These are phyloP conservation scores for Pleurotus tuoliensis DNA, from an alignment of 768 basidiomycete genomes.

Conservation along the genomic window DNA sequence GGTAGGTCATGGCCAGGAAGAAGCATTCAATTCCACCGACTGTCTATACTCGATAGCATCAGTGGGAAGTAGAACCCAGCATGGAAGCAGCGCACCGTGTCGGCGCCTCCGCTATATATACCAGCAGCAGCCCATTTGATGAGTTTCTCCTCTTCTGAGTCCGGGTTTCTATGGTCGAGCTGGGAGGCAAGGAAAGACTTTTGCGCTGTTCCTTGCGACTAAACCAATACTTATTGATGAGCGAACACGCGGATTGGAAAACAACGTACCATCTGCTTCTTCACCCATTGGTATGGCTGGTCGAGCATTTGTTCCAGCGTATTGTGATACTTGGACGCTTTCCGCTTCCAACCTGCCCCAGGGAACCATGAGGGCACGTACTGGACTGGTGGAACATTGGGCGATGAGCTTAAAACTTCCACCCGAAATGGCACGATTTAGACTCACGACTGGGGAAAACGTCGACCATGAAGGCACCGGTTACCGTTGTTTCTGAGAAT, in stretches of 20 bases:
- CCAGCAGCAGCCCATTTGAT: conserved; percentile 65
- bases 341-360: conserved; percentile 23
- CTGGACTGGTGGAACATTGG: conserved; percentile 12
- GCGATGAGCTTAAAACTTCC: not conserved
- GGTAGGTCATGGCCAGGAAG: conserved; percentile 57
- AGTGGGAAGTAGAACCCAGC: not conserved
- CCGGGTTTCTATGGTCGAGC: conserved; percentile 47
- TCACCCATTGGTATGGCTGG: conserved; percentile 26
- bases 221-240: not conserved
- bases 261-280: conserved; percentile 31
- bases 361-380: conserved; percentile 29
- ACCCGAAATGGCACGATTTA: not conserved
- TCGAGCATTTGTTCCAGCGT: conserved; percentile 15
- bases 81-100: conserved; percentile 37
- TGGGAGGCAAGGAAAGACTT: conserved; percentile 56
- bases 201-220: conserved; percentile 59
- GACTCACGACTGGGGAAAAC: conserved; percentile 20
- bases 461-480: conserved; percentile 25
- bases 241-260: not conserved
- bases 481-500: conserved; percentile 15
- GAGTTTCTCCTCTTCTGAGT: conserved; percentile 52
- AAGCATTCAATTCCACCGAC: conserved; percentile 59
- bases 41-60: conserved; percentile 33
- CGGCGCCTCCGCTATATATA: conserved; percentile 56
- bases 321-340: conserved; percentile 11